Base-by-base conservation (phyloP, 1,284 basidiomycete species). In the Sphagnurus paluster region DNA sequence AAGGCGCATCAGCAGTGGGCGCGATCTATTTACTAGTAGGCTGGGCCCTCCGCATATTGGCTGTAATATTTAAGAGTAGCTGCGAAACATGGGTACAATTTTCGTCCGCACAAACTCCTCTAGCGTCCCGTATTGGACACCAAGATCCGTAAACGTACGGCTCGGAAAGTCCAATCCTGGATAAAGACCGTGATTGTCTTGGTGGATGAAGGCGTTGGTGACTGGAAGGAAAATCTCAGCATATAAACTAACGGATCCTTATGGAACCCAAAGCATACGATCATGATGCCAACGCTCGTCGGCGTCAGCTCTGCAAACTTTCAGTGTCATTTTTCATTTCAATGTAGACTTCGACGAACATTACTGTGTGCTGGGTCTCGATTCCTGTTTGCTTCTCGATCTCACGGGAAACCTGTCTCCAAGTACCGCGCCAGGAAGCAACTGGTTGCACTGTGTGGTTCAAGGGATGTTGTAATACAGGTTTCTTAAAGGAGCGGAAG, bases 401-500 rank as follows among this genome's bases (percentile, higher is more conserved):
- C 16, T 54, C 53, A 16, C 49, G 46, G 13, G 50, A 46, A 16
- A 52, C 40, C 21, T 46, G 35, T 5, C 46, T 50, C 49, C 49
- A 54, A 30, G 46, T 54, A 19, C 53, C 53, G 11, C 53, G 43
- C 53, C 50, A 54, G 6, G 53, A 54, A 29, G 33, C 53, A 20
- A 52, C 17, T n/a, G 49, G 46, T 33, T 54, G 53, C 10, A 51
- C 46, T 19, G 49, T 51, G 26, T 54, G 52, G n/a, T 54, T 51
- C 32, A 43, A 21, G 1, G 49, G 43, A 28, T 54, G 49, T 10
- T 44, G n/a, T 2, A 21, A 43, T 5, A 43, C 16, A 9, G 49
- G 49, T 14, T 39, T 38, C 10, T 25, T 34, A 5, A 46, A 45
- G 5, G 29, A 32, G 3, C 38, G 42, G 35, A 51, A 54, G 4